Base-by-base conservation (phyloP, 2,329 filamentous ascomycete species). In the Clarireedia sp. region DNA sequence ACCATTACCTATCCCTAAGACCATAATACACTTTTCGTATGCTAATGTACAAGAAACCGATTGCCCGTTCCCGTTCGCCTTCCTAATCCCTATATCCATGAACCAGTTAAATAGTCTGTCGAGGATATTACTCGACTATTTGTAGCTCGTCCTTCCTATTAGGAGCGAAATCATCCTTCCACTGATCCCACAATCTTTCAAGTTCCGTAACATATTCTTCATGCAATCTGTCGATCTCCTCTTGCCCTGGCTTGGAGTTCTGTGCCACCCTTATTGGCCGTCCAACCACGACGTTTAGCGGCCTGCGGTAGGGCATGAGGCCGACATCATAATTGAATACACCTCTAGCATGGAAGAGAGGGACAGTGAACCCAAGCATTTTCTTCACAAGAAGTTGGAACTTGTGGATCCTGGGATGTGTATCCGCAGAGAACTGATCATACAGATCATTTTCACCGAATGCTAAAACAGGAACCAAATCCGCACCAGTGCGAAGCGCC, bases 261-360 rank as follows among this genome's bases (percentile, higher is more conserved):
- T 78, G 74, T 49, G 78, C 71, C 5, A 96, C 86, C 59, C 77
- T 75, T 59, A 96, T 90, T 0, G 92, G 90, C 51, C 81, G 78
- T 3, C 92, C 92, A 14, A 96, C 88, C 12, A 99, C 91, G 48
- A 96, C 82, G 67, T 97, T 94, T 57, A 99, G 75, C 10, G 90
- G 86, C 50, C 85, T 78, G 12, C 94, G 83, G 70, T 96, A 97
- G 0, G 94, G 94, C 89, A 97, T 90, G 65, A 97, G 75, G 3
- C 94, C 94, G 14, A 96, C 89, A 69, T 99, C 94, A 68, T 99
- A 97, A 71, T 99, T 99, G 74, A 97, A 96, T 41, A 97, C 85
- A 12, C 92, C 92, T 24, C 91, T 76, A 2, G 91, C 92, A 69
- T 96, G 90, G 65, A 96, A 87, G 26, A 95, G 79, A 0, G 94